Evolutionary conservation across 225 moss, liverwort and hornwort genomes (phyloP).

Genomic region (Sphagnum contortum): DNA sequence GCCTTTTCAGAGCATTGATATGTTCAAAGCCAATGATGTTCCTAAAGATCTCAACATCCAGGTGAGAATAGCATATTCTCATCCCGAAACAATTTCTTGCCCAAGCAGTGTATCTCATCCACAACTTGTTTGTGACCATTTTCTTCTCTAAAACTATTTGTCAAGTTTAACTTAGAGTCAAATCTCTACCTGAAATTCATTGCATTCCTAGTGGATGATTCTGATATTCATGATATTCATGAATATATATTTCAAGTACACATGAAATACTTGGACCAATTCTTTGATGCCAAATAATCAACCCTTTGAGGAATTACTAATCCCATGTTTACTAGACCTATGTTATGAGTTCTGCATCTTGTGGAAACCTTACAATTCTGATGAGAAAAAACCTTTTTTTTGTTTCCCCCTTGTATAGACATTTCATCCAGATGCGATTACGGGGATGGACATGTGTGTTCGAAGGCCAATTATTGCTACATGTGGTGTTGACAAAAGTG

Average conservation of each 20-base stretch:
- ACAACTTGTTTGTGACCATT: not conserved
- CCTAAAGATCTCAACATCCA: conserved; percentile 67
- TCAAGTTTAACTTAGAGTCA: not conserved
- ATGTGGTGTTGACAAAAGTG: conserved; percentile 61
- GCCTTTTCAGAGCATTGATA: conserved; percentile 76
- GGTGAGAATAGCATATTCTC: conserved; percentile 13
- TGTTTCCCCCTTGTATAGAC: conserved; percentile 18
- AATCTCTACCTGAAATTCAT: not conserved
- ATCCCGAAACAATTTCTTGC: too few relatives aligned
- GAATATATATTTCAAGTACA: too few relatives aligned
- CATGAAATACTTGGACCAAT: too few relatives aligned
- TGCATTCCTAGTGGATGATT: not conserved
- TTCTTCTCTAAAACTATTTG: not conserved
- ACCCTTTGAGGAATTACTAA: too few relatives aligned
- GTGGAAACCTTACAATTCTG: too few relatives aligned
- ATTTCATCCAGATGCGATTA: conserved; percentile 70
- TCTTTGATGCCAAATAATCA: too few relatives aligned
- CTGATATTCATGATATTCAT: too few relatives aligned
- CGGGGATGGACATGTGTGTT: conserved; percentile 75
- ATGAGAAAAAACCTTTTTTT: too few relatives aligned
- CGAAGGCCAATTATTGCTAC: conserved; percentile 76
- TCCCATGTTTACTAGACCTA: too few relatives aligned
- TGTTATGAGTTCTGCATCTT: too few relatives aligned
- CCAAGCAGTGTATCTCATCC: too few relatives aligned
- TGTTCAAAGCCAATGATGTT: conserved; percentile 71